These are phyloP conservation scores for Symbiodinium pilosum DNA, from an alignment of 73 alveolate species.

Conservation along the genomic window DNA sequence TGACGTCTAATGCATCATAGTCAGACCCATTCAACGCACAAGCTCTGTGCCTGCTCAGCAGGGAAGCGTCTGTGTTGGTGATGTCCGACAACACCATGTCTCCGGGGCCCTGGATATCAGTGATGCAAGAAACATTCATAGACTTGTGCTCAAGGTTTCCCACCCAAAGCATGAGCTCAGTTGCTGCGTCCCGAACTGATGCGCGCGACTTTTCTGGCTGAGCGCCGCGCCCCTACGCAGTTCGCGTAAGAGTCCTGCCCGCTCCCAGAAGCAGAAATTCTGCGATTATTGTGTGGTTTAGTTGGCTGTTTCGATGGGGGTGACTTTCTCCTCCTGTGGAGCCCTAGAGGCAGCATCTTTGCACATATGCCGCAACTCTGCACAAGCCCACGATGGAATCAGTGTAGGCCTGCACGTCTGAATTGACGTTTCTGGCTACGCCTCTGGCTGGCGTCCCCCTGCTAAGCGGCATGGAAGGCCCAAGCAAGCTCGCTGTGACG, in stretches of 20 bases:
- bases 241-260: slow-evolving; percentile 1
- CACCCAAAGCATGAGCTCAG: no score
- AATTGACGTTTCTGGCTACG: neutral
- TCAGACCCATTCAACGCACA: no score
- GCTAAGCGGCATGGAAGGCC: no score
- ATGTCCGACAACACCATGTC: slow-evolving; percentile 72
- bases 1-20: no score
- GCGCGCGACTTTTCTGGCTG: neutral
- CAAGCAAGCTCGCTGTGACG: neutral
- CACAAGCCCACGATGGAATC: no score
- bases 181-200: no score
- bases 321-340: no score
- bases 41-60: neutral
- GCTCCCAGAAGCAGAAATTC: neutral
- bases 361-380: neutral
- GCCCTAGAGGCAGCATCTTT: neutral
- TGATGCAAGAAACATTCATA: no score
- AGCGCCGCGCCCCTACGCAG: neutral
- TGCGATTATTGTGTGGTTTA: neutral
- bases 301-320: no score
- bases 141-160: no score
- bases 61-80: slow-evolving; percentile 18
- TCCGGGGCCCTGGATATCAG: no score
- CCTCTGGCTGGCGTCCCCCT: no score
- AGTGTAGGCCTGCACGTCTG: neutral